Conservation (phyloP, 106 monocot genomes). For the Dendrobium officinale region DNA sequence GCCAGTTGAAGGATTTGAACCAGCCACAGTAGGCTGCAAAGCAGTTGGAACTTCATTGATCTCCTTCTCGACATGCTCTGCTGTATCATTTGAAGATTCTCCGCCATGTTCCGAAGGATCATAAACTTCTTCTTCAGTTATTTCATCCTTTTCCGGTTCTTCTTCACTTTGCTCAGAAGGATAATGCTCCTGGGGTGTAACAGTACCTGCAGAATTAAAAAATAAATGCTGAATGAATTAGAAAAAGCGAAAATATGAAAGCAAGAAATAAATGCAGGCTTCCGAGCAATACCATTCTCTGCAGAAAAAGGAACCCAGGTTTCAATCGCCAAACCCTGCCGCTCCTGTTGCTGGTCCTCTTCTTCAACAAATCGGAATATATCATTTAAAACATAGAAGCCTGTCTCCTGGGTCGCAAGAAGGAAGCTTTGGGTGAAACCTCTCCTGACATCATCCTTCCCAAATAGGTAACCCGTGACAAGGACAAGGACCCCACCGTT, state of each 20-base stretch:
- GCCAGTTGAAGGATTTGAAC: slow-evolving; percentile 4
- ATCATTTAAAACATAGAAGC: slow-evolving; percentile 75
- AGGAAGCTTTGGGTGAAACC: slow-evolving; percentile 71
- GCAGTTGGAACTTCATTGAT: slow-evolving; percentile 47
- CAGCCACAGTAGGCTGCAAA: slow-evolving; percentile 13
- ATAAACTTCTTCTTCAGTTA: slow-evolving; percentile 42
- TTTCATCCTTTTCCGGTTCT: slow-evolving; percentile 28
- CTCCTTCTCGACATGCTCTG: slow-evolving; percentile 39
- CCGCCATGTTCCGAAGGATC: slow-evolving; percentile 44
- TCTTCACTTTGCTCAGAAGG: background rate
- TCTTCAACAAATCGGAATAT: slow-evolving; percentile 53
- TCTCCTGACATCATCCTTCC: slow-evolving; percentile 48
- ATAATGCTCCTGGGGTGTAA: background rate
- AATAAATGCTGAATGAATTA: background rate
- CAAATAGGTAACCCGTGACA: slow-evolving; percentile 60
- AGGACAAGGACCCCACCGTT: slow-evolving; percentile 57
- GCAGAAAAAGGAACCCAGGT: slow-evolving; percentile 5
- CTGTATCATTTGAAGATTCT: slow-evolving; percentile 37
- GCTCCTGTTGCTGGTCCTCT: slow-evolving; percentile 7
- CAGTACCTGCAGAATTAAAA: background rate
- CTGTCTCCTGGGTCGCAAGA: slow-evolving; percentile 64
- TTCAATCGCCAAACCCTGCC: slow-evolving; percentile 14
- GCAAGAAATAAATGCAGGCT: background rate
- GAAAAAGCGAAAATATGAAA: background rate
- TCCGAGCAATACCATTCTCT: slow-evolving; percentile 27